Evolutionary conservation across 2,329 filamentous ascomycete genomes (phyloP).

Genomic region (Aureobasidium sp.): DNA sequence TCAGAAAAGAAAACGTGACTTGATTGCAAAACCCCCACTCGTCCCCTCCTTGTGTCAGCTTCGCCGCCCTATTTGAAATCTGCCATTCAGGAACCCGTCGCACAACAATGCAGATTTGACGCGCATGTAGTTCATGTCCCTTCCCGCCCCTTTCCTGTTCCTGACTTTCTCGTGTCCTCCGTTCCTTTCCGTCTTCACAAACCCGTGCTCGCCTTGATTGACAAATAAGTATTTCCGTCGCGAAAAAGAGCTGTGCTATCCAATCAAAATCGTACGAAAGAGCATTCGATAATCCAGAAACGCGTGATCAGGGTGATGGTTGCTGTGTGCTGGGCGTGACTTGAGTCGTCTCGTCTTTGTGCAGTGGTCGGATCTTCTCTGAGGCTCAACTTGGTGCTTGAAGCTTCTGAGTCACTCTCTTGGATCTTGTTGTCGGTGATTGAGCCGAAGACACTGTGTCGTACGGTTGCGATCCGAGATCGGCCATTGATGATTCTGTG

Average conservation of each 20-base stretch:
- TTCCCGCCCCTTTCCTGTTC: slow-evolving; percentile 8
- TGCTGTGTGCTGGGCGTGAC: neutral
- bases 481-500: neutral
- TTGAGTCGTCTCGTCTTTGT: neutral
- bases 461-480: neutral
- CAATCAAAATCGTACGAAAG: neutral
- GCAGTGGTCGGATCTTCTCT: neutral
- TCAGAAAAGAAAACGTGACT: neutral
- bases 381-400: neutral
- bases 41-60: neutral
- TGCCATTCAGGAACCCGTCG: neutral
- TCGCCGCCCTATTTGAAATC: neutral
- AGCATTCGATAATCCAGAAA: neutral
- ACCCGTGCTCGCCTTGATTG: neutral
- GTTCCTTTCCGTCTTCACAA: neutral
- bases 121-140: slow-evolving; percentile 4
- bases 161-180: neutral
- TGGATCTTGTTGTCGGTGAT: neutral
- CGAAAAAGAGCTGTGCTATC: neutral
- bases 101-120: neutral
- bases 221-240: neutral
- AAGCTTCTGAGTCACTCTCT: neutral
- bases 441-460: neutral
- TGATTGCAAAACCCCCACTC: neutral
- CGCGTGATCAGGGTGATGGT: neutral